Base-by-base conservation (phyloP, 352 stramenopile genomes). In the Elongisporangium prolatum region DNA sequence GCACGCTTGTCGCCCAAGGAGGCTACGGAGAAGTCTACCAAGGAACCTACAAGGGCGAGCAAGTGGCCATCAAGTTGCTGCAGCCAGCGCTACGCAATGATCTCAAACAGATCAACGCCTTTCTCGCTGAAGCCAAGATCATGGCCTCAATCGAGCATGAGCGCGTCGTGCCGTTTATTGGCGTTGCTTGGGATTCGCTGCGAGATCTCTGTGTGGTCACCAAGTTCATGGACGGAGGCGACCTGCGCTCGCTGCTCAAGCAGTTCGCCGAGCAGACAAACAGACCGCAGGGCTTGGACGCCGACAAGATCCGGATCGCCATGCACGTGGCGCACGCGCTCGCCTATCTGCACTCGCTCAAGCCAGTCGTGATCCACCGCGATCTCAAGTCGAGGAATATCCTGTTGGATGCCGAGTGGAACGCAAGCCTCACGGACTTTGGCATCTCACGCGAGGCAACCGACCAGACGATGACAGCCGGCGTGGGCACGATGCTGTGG, bases 391-490 rank as follows among this genome's bases (percentile, higher is more conserved):
- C 48, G 16, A 21, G 48, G 48, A 52, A 52, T 9, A 37, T 52
- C 40, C 17, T 57, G 57, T 13, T 54, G 44, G 9, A 48, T 55
- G 9, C 28, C 28, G 28, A 81, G 9, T 22, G 80, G 44, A 62
- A 80, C 50, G 73, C 75, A 0, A 86, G 86, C 47, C 65, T 88
- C 22, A 86, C 75, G 24, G 78, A 85, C 64, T 86, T 88, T 61
- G 75, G 73, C 2, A 66, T 80, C 14, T 86, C 74, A 0, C 57
- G 72, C 17, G 68, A 80, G 18, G 62, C 64, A 18, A 66, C 63
- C 18, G 73, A 82, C 24, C 63, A 61, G 11, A 54, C 69, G 7
- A 80, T 85, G 65, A 83, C 72, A 2, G 74, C 71, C 10, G 69
- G 69, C 50, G 71, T 85, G 7, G 75, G 72, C 21, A 83, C 70